Conservation (phyloP, 1,139 yeast species). For the Yamadazyma dendronema region DNA sequence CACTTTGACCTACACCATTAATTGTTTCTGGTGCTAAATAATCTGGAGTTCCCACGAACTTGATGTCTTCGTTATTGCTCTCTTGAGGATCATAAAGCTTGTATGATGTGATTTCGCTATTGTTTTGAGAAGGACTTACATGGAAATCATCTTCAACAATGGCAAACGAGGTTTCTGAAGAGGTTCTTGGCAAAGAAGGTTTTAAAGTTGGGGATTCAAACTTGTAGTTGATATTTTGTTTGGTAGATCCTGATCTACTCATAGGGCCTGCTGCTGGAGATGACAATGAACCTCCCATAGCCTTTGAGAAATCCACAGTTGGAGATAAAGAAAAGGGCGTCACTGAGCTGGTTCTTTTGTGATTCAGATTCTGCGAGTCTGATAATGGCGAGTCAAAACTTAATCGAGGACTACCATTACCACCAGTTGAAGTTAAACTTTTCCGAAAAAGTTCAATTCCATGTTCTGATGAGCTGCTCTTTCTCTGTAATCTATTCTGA, state of each 20-base stretch:
- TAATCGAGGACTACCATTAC: conserved; percentile 6
- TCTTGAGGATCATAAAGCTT: conserved; percentile 73
- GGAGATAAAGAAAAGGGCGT: conserved; percentile 54
- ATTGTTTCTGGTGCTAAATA: conserved; percentile 97
- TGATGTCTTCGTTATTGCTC: conserved; percentile 37
- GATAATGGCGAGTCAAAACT: conserved; percentile 28
- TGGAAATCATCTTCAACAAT: conserved; percentile 48
- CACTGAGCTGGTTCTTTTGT: conserved; percentile 28
- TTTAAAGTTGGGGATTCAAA: conserved; percentile 48
- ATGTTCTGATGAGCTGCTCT: conserved; percentile 46
- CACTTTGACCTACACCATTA: conserved; percentile 79
- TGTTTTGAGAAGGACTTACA: conserved; percentile 25
- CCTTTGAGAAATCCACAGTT: conserved; percentile 28
- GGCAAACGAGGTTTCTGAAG: conserved; percentile 57
- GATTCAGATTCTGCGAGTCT: conserved; percentile 16
- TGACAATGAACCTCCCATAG: not conserved
- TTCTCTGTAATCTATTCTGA: conserved; percentile 35
- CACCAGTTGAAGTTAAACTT: conserved; percentile 2
- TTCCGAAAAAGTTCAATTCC: conserved; percentile 43
- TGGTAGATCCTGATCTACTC: conserved; percentile 5
- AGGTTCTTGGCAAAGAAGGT: conserved; percentile 47
- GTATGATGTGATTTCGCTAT: conserved; percentile 35
- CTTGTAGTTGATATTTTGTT: not conserved
- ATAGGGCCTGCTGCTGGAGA: conserved; percentile 12
- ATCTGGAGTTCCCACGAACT: conserved; percentile 96